phyloP scores from a whole-genome alignment of 2,329 filamentous ascomycete species.

The Monosporascus sp. region DNA sequence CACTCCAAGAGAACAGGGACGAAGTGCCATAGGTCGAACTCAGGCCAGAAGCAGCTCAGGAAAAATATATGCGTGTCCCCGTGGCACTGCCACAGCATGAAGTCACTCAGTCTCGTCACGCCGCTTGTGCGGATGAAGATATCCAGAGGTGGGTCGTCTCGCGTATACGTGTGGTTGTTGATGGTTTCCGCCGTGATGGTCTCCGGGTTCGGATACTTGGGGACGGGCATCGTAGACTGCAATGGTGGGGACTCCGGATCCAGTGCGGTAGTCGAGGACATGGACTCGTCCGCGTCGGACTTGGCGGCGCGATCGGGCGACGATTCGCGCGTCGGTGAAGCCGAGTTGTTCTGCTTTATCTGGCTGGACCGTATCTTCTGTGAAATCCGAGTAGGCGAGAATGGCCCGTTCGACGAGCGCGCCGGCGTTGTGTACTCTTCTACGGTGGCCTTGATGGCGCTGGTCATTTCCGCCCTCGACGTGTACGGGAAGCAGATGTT shows the following conservation, averaged over 20 bases:
- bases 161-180: conserved; percentile 82
- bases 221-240: conserved; percentile 26
- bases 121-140: conserved; percentile 89
- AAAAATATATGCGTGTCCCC: conserved; percentile 91
- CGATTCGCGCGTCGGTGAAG: conserved; percentile 45
- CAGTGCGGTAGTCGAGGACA: conserved; percentile 57
- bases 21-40: conserved; percentile 92
- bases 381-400: conserved; percentile 82
- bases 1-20: conserved; percentile 89
- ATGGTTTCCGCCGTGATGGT: conserved; percentile 79
- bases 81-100: conserved; percentile 98
- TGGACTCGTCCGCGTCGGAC: conserved; percentile 45
- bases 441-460: conserved; percentile 82
- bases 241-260: conserved; percentile 48
- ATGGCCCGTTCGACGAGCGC: conserved; percentile 61
- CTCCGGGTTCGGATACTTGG: conserved; percentile 66
- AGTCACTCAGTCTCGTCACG: conserved; percentile 88
- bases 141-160: conserved; percentile 79
- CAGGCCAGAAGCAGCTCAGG: conserved; percentile 87
- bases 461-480: conserved; percentile 89
- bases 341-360: conserved; percentile 41
- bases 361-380: conserved; percentile 75
- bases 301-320: conserved; percentile 44
- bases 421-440: conserved; percentile 76
- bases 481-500: conserved; percentile 99